A percentile compares a stretch with the other conserved stretches of the same genome.
Conservation (phyloP, 2,329 filamentous ascomycete genomes). For the Fusarium sulawesiense region DNA sequence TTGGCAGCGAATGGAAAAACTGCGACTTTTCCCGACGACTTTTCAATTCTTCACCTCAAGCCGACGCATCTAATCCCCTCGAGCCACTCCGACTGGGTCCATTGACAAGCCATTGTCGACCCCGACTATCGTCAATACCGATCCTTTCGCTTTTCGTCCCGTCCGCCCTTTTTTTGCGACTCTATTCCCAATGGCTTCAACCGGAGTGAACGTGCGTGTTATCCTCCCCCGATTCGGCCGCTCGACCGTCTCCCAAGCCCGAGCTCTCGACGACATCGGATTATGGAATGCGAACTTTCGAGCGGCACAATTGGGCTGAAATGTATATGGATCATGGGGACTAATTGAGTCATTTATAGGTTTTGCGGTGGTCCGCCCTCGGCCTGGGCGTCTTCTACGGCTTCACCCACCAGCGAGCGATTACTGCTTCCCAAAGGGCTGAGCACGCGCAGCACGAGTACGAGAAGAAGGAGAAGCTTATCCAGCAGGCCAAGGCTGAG, state of each 20-base stretch:
- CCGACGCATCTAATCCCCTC: slow-evolving; percentile 55
- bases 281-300: slow-evolving; percentile 24
- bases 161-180: slow-evolving; percentile 57
- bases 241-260: slow-evolving; percentile 38
- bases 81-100: slow-evolving; percentile 56
- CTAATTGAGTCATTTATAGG: slow-evolving; percentile 66
- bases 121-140: slow-evolving; percentile 51
- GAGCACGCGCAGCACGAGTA: slow-evolving; percentile 83
- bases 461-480: slow-evolving; percentile 89
- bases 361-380: slow-evolving; percentile 96
- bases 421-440: slow-evolving; percentile 77
- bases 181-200: slow-evolving; percentile 69
- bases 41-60: slow-evolving; percentile 56
- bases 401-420: slow-evolving; percentile 88
- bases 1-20: slow-evolving; percentile 53
- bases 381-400: slow-evolving; percentile 94
- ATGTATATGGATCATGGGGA: slow-evolving; percentile 20
- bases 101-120: slow-evolving; percentile 58
- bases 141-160: slow-evolving; percentile 52
- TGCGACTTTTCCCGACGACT: slow-evolving; percentile 61
- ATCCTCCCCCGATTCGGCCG: slow-evolving; percentile 44
- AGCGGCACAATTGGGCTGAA: slow-evolving; percentile 27
- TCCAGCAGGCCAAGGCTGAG: slow-evolving; percentile 91
- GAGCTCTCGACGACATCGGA: slow-evolving; percentile 32
- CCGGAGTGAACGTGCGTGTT: slow-evolving; percentile 74